Percentiles rank a stretch among this genome's conserved stretches.
phyloP scores from a whole-genome alignment of 169 alveolate species.

The Plasmodium gonderi region DNA sequence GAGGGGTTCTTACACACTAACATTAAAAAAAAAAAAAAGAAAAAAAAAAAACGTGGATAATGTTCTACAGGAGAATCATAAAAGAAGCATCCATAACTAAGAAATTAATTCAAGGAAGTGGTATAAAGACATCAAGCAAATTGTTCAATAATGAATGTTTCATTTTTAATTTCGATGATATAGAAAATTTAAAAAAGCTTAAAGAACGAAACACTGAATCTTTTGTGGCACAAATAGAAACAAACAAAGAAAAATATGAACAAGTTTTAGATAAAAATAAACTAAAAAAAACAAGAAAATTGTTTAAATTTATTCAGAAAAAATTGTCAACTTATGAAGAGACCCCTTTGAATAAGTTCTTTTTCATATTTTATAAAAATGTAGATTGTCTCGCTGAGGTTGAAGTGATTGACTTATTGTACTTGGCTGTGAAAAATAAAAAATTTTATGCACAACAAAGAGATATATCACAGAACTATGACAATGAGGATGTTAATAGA shows the following conservation, averaged over 20 bases:
- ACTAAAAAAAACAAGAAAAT: conserved; percentile 62
- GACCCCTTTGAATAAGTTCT: conserved; percentile 33
- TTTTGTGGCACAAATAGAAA: neutral
- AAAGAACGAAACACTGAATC: neutral
- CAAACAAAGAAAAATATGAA: conserved; percentile 2
- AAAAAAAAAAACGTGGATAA: neutral
- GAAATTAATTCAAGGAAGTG: neutral
- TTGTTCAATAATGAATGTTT: conserved; percentile 2
- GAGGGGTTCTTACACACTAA: too few species aligned
- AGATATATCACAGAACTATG: neutral
- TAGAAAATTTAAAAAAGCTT: conserved; percentile 65
- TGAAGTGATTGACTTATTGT: conserved; percentile 36
- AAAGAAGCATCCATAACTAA: neutral
- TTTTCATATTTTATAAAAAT: conserved; percentile 62
- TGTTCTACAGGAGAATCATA: neutral
- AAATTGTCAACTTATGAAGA: conserved; percentile 47
- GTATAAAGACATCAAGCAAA: conserved; percentile 8
- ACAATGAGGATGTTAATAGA: neutral
- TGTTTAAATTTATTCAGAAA: neutral
- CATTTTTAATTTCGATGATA: conserved; percentile 64
- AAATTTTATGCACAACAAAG: conserved; percentile 1
- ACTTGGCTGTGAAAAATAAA: conserved; percentile 38
- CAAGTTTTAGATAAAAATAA: conserved; percentile 24
- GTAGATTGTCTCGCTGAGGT: conserved; percentile 8
- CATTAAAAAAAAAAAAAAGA: too few species aligned